A percentile compares a stretch with the other conserved stretches of the same genome.
Conservation (phyloP, 306 rosid genomes). For the Parietaria judaica region DNA sequence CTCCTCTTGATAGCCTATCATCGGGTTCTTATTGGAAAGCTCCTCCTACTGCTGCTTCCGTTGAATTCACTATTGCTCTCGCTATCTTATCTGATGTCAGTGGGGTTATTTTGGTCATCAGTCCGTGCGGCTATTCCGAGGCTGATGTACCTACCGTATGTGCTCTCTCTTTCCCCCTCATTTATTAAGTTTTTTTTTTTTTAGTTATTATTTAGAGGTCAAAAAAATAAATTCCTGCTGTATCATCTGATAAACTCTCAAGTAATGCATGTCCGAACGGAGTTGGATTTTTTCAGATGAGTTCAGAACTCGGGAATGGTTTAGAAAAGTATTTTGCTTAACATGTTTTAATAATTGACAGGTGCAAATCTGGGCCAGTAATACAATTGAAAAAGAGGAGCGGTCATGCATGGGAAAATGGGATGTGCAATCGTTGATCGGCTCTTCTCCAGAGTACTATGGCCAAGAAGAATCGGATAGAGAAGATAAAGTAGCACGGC, state of each 20-base stretch:
- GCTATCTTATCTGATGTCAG: constrained; percentile 79
- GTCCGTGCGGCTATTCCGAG: constrained; percentile 93
- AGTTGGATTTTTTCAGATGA: no score
- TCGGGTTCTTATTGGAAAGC: constrained; percentile 83
- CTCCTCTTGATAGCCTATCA: constrained; percentile 63
- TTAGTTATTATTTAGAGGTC: constrained; percentile 1
- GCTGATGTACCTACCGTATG: constrained; percentile 80
- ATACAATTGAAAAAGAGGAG: constrained; percentile 83
- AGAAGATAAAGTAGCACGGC: constrained; percentile 57
- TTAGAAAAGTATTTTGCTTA: constrained; percentile 1
- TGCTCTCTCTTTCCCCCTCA: constrained; percentile 19
- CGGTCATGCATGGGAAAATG: constrained; percentile 93
- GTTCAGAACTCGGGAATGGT: no score
- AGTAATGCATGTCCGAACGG: no score
- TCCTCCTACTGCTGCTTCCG: constrained; percentile 54
- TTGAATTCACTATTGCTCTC: constrained; percentile 75
- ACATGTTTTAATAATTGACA: constrained; percentile 26
- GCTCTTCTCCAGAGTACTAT: constrained; percentile 55
- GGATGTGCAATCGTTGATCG: constrained; percentile 77
- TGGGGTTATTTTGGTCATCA: constrained; percentile 73
- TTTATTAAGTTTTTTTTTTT: not conserved
- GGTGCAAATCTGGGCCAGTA: constrained; percentile 99
- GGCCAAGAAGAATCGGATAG: constrained; percentile 54
- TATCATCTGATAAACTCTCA: no score
- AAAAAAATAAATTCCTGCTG: no score